These are phyloP conservation scores for Penicillium pulvis DNA, from an alignment of 495 filamentous ascomycete genomes.

Conservation along the genomic window DNA sequence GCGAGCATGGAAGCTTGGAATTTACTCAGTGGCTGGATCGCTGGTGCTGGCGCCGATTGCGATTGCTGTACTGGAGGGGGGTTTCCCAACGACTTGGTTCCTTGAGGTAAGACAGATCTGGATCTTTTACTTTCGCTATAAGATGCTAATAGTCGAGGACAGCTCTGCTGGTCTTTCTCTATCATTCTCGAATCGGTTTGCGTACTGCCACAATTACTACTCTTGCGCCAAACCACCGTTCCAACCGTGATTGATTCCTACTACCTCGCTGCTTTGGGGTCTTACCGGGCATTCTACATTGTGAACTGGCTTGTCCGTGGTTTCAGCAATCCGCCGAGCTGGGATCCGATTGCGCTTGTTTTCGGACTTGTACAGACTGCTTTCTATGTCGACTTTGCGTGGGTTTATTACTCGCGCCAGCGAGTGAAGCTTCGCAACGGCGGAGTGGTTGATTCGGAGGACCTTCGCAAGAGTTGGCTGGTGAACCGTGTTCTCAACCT, in stretches of 20 bases:
- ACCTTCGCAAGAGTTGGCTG: slow-evolving; percentile 81
- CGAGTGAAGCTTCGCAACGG: slow-evolving; percentile 91
- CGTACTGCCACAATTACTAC: slow-evolving; percentile 86
- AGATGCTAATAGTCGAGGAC: slow-evolving; percentile 13
- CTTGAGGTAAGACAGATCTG: slow-evolving; percentile 50
- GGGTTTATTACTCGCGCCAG: slow-evolving; percentile 94
- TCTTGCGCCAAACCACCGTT: slow-evolving; percentile 90
- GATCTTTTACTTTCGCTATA: not conserved
- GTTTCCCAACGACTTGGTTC: slow-evolving; percentile 45
- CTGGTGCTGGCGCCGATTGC: slow-evolving; percentile 65
- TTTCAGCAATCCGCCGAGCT: slow-evolving; percentile 51
- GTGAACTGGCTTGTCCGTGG: slow-evolving; percentile 84
- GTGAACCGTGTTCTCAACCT: slow-evolving; percentile 49
- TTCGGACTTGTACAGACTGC: slow-evolving; percentile 91
- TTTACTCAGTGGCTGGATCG: slow-evolving; percentile 60
- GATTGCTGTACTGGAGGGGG: slow-evolving; percentile 59
- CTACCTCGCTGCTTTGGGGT: slow-evolving; percentile 86
- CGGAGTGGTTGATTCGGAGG: slow-evolving; percentile 90
- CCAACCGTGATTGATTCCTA: slow-evolving; percentile 96
- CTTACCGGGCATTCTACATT: slow-evolving; percentile 89
- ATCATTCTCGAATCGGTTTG: slow-evolving; percentile 88
- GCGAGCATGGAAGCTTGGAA: slow-evolving; percentile 84
- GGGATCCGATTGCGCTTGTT: slow-evolving; percentile 72
- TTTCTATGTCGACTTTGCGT: slow-evolving; percentile 92
- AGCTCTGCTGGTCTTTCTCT: slow-evolving; percentile 84